Evolutionary conservation across 192 early-diverging fungal species (phyloP), one percentile per base, ranked within the genome.

Genomic region (Phlyctochytrium arcticum): DNA sequence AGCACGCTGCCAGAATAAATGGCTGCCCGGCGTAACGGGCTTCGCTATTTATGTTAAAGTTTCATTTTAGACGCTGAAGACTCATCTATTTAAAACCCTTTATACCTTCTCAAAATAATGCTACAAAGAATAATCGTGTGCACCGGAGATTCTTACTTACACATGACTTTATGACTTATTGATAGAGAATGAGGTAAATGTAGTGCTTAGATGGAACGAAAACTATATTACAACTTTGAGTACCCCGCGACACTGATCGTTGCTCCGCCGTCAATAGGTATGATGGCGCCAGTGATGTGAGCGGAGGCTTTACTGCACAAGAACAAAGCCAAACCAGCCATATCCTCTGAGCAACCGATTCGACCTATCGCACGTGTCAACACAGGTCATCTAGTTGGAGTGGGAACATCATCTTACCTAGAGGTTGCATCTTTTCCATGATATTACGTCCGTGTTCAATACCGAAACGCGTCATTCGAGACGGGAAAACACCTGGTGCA

Each of bases 261-360:
- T 8, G 48, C 66, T 7, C 94, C 94, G 54, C 94, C 94, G 72
- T 96, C 94, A 32, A 92, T 84, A 6, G 85, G 70, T 69, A 96
- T 91, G 5, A 93, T 72, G 30, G 85, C 81, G 21, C 94, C 94
- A 15, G 85, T 93, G 34, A 92, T 75, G 64, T 94, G 93, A 15
- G 89, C 84, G 31, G 88, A 88, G 3, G 88, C 93, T 5, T 77
- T 62, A 21, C 82, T 85, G 3, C 85, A 82, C 58, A 95, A 71
- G 68, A 89, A 98, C 24, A 98, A 73, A 24, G 86, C 83, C 1
- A 90, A 76, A 19, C 89, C 95, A 44, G 90, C 92, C 79, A 96
- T 89, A 76, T 96, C 94, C 65, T 89, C 82, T 1, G 89, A 73
- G 12, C 69, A 67, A 0, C 96, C 95, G 61, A 98, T 88, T 19